phyloP scores from a whole-genome alignment of 2,329 filamentous ascomycete species.

The Scedosporium minutisporum region DNA sequence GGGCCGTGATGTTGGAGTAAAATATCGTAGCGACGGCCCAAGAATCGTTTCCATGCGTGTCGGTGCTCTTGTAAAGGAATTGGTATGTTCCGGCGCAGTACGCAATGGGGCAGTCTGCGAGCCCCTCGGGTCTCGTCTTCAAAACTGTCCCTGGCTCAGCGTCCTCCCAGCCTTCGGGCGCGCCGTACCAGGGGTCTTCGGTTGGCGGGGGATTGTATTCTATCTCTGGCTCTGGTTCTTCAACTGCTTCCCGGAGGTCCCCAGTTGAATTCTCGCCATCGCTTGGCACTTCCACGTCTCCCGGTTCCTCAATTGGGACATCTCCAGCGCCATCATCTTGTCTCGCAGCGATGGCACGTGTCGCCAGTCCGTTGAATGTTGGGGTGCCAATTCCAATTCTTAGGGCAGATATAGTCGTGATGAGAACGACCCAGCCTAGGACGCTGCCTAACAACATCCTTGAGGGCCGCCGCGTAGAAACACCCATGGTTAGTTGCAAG shows the following conservation, averaged over 20 bases:
- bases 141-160: not conserved
- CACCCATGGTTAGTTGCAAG: not conserved
- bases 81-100: conserved; percentile 11
- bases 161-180: not conserved
- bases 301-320: not conserved
- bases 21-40: conserved; percentile 16
- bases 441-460: not conserved
- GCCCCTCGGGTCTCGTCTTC: not conserved
- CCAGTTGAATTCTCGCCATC: not conserved
- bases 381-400: not conserved
- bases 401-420: not conserved
- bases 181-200: conserved; percentile 2
- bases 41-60: conserved; percentile 9
- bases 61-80: conserved; percentile 24
- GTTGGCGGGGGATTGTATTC: not conserved
- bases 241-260: not conserved
- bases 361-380: not conserved
- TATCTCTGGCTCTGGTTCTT: not conserved
- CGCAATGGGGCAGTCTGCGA: not conserved
- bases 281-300: not conserved
- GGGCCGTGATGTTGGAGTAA: conserved; percentile 15
- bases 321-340: not conserved
- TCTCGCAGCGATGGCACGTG: not conserved
- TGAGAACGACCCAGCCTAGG: not conserved
- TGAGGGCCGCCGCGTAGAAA: not conserved